These are phyloP conservation scores for Emergomyces orientalis DNA, from an alignment of 2,329 filamentous ascomycete genomes.

Conservation along the genomic window DNA sequence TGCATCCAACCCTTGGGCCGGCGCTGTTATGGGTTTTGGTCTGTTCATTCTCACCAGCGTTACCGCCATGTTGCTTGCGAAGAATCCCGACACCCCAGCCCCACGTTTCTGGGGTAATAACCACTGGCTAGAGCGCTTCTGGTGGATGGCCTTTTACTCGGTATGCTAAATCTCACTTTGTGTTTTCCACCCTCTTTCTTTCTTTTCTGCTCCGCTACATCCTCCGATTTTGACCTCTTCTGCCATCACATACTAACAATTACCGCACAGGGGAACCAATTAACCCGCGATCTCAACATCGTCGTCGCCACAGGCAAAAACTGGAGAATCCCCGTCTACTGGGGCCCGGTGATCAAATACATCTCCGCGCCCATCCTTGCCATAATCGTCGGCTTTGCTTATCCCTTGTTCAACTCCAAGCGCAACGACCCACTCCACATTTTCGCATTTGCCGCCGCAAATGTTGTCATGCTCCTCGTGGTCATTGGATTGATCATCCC, in stretches of 20 bases:
- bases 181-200: neutral
- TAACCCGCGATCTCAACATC: slow-evolving; percentile 45
- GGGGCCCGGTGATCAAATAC: slow-evolving; percentile 44
- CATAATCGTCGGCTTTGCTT: neutral
- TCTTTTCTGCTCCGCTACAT: neutral
- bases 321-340: slow-evolving; percentile 47
- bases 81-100: neutral
- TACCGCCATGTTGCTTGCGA: neutral
- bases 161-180: neutral
- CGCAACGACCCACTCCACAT: neutral
- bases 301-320: slow-evolving; percentile 47
- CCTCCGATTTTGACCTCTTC: neutral
- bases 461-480: neutral
- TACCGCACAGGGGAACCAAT: slow-evolving; percentile 26
- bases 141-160: neutral
- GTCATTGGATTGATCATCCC: neutral
- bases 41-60: neutral
- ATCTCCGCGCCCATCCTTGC: slow-evolving; percentile 41
- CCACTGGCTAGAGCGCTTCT: neutral
- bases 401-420: neutral
- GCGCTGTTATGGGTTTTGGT: neutral
- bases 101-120: neutral
- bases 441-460: neutral
- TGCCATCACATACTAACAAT: neutral
- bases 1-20: slow-evolving; percentile 12